These are phyloP conservation scores for Metschnikowia hibisci DNA, from an alignment of 805 yeast genomes.

Conservation along the genomic window DNA sequence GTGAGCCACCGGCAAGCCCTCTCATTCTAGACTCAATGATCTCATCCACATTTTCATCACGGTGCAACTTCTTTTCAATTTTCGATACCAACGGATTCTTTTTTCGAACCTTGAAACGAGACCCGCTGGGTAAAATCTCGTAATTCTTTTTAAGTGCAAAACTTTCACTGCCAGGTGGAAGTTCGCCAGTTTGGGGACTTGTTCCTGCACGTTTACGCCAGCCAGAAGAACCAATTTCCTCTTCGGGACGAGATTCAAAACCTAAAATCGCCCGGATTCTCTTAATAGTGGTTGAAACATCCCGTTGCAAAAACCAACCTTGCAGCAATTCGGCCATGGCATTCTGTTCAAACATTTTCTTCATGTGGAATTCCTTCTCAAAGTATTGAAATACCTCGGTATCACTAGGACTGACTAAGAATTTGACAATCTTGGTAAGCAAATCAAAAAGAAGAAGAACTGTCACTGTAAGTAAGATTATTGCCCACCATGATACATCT, in stretches of 20 bases:
- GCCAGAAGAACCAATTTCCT: constrained; percentile 28
- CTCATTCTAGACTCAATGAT: constrained; percentile 49
- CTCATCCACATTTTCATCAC: constrained; percentile 46
- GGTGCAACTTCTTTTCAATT: constrained; percentile 38
- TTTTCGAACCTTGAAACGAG: constrained; percentile 44
- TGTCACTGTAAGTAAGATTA: constrained; percentile 51
- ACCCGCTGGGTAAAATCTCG: constrained; percentile 75
- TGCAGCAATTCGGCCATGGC: constrained; percentile 72
- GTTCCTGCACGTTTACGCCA: constrained; percentile 49
- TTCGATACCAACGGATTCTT: constrained; percentile 21
- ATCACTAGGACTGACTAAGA: constrained; percentile 61
- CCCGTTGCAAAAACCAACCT: constrained; percentile 69
- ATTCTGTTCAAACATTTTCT: constrained; percentile 66
- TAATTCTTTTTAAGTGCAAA: constrained; percentile 26
- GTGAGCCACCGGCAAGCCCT: not conserved
- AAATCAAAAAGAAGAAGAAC: constrained; percentile 68
- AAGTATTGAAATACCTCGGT: constrained; percentile 73
- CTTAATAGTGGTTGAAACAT: constrained; percentile 28
- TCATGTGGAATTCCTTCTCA: constrained; percentile 65
- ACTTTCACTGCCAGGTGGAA: constrained; percentile 47
- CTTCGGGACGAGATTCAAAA: constrained; percentile 19
- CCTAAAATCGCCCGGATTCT: constrained; percentile 10
- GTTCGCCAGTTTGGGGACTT: constrained; percentile 42
- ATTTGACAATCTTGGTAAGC: constrained; percentile 52
- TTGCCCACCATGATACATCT: constrained; percentile 86